These are phyloP conservation scores for Bromus sterilis DNA, from an alignment of 176 grass and related monocot species.

Conservation along the genomic window DNA sequence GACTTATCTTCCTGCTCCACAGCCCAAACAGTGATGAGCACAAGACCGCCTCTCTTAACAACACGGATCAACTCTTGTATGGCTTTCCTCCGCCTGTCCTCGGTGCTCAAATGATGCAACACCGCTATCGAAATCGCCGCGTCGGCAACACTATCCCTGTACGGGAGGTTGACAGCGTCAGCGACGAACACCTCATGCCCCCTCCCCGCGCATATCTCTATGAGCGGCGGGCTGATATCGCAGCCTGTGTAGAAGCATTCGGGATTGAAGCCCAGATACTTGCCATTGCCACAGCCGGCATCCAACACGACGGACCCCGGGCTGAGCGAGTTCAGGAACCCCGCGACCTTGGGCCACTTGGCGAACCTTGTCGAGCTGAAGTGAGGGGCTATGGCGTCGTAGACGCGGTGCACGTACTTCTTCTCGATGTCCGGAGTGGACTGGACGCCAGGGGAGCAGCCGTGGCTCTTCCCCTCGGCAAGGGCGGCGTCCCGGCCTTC, in stretches of 20 bases:
- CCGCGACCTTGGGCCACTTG: slow-evolving; percentile 92
- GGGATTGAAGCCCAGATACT: slow-evolving; percentile 86
- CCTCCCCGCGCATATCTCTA: slow-evolving; percentile 73
- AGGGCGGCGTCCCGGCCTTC: background rate
- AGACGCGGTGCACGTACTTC: slow-evolving; percentile 76
- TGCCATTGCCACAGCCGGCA: slow-evolving; percentile 93
- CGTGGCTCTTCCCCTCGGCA: background rate
- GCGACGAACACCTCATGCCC: slow-evolving; percentile 86
- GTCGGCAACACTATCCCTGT: slow-evolving; percentile 80
- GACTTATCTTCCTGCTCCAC: slow-evolving; percentile 82
- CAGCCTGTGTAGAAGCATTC: slow-evolving; percentile 80
- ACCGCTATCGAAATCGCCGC: slow-evolving; percentile 87
- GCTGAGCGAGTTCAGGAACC: slow-evolving; percentile 64
- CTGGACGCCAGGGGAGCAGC: slow-evolving; percentile 36
- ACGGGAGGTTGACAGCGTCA: slow-evolving; percentile 83
- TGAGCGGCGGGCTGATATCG: slow-evolving; percentile 66
- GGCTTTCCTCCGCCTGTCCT: slow-evolving; percentile 75
- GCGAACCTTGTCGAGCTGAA: slow-evolving; percentile 90
- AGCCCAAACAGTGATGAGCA: slow-evolving; percentile 95
- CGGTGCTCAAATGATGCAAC: slow-evolving; percentile 89
- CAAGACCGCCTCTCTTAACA: slow-evolving; percentile 66
- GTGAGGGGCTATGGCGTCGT: slow-evolving; percentile 94
- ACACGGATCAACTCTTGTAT: slow-evolving; percentile 86
- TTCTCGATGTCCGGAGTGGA: slow-evolving; percentile 88
- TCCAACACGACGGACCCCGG: slow-evolving; percentile 70